Conservation (phyloP, 2,329 filamentous ascomycete species). For the Fusarium newnesense region DNA sequence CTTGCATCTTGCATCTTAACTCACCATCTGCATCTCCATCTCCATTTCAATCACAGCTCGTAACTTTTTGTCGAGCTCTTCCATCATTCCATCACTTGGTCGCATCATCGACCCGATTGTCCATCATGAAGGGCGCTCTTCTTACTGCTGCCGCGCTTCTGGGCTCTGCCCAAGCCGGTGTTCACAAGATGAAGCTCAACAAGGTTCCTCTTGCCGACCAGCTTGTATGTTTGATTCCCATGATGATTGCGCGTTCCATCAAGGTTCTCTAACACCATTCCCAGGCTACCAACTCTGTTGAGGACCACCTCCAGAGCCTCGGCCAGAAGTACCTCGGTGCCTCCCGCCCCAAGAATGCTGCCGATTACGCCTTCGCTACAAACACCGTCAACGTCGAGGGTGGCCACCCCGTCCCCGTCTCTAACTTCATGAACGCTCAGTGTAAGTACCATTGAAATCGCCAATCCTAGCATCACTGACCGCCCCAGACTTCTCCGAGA, state of each 20-base stretch:
- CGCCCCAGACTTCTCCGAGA: constrained; percentile 90
- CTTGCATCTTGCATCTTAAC: constrained; percentile 27
- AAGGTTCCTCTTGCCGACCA: constrained; percentile 94
- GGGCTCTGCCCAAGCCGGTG: constrained; percentile 82
- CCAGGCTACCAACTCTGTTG: constrained; percentile 82
- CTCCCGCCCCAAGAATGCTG: constrained; percentile 71
- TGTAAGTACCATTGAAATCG: constrained; percentile 68
- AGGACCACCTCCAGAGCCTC: constrained; percentile 82
- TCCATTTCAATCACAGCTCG: constrained; percentile 23
- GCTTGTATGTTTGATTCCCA: constrained; percentile 70
- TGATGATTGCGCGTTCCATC: not conserved
- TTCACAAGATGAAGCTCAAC: constrained; percentile 98
- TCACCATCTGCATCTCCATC: constrained; percentile 11
- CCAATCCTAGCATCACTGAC: constrained; percentile 21
- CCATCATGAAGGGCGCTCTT: constrained; percentile 86
- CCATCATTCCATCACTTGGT: constrained; percentile 6
- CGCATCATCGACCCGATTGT: constrained; percentile 41
- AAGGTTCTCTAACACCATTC: constrained; percentile 22
- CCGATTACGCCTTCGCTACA: constrained; percentile 83
- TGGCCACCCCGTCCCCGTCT: constrained; percentile 86
- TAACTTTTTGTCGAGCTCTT: constrained; percentile 17
- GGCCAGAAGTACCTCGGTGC: constrained; percentile 95
- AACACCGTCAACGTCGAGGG: constrained; percentile 72
- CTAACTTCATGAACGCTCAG: constrained; percentile 98
- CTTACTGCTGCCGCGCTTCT: constrained; percentile 83